Conservation (phyloP, 768 basidiomycete species). For the Leccinum fibrillosum region DNA sequence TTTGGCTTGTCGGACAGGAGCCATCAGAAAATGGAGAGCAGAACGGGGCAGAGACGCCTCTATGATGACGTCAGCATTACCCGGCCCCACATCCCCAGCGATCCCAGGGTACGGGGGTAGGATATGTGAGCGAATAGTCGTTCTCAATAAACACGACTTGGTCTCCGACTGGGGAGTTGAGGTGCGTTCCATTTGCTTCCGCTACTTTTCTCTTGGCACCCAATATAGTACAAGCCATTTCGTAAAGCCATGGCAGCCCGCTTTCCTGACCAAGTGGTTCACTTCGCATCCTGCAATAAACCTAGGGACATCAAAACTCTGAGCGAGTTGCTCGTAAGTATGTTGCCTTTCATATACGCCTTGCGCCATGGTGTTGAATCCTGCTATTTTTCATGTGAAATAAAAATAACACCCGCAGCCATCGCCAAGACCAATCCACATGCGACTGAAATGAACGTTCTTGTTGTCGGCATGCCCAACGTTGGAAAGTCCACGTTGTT, state of each 20-base stretch:
- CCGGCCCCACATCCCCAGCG: conserved; percentile 5
- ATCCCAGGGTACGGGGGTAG: conserved; percentile 24
- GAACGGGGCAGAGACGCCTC: conserved; percentile 60
- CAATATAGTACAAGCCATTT: conserved; percentile 55
- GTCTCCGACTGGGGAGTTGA: conserved; percentile 86
- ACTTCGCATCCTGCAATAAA: conserved; percentile 73
- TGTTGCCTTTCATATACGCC: conserved; percentile 32
- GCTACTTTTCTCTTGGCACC: conserved; percentile 1
- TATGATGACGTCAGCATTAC: conserved; percentile 36
- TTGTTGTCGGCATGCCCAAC: conserved; percentile 98
- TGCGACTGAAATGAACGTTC: conserved; percentile 76
- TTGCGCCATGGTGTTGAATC: background rate
- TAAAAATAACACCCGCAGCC: conserved; percentile 38
- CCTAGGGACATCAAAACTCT: conserved; percentile 61
- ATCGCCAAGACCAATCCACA: conserved; percentile 68
- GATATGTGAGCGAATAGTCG: conserved; percentile 80
- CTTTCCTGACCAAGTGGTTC: conserved; percentile 64
- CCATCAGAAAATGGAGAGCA: conserved; percentile 63
- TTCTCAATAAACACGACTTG: conserved; percentile 91
- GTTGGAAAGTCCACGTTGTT: conserved; percentile 95
- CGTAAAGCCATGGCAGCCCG: conserved; percentile 64
- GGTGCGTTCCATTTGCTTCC: conserved; percentile 40
- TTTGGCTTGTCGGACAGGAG: conserved; percentile 40
- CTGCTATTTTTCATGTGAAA: background rate
- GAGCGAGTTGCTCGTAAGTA: conserved; percentile 70